Evolutionary conservation across 345 rosid genomes (phyloP).

Genomic region (Carallia pectinifolia): DNA sequence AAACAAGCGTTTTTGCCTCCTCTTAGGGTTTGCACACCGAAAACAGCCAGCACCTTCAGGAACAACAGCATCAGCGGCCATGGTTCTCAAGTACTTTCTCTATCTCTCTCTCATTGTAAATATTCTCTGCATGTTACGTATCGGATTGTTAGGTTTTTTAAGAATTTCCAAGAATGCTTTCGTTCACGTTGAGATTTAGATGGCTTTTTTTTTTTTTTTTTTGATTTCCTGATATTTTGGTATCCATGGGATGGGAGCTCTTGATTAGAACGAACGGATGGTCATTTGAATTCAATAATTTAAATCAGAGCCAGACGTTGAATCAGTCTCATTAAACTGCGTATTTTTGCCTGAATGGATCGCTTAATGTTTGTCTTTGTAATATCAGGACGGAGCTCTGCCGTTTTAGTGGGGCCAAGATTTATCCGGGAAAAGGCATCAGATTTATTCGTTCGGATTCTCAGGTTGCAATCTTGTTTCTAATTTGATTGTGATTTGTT

Average conservation of each 20-base stretch:
- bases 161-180: too few species aligned
- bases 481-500: neutral
- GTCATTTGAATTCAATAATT: too few species aligned
- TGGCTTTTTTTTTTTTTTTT: too few species aligned
- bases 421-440: constrained; percentile 33
- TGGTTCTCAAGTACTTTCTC: constrained; percentile 24
- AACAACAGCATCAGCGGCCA: constrained; percentile 5
- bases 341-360: neutral
- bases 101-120: neutral
- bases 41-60: neutral
- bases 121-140: neutral
- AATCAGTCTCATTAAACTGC: too few species aligned
- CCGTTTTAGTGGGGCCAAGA: constrained; percentile 34
- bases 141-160: too few species aligned
- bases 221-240: too few species aligned
- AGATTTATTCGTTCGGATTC: constrained; percentile 31
- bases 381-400: constrained; percentile 27
- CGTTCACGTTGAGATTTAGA: too few species aligned
- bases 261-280: too few species aligned
- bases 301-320: too few species aligned
- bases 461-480: constrained; percentile 13
- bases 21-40: constrained; percentile 9
- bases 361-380: neutral
- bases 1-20: neutral
- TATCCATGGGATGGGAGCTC: too few species aligned